Evolutionary conservation across 2,329 filamentous ascomycete species (phyloP), one percentile per base, ranked within the genome.

Genomic region (Hypoxylon sp.): DNA sequence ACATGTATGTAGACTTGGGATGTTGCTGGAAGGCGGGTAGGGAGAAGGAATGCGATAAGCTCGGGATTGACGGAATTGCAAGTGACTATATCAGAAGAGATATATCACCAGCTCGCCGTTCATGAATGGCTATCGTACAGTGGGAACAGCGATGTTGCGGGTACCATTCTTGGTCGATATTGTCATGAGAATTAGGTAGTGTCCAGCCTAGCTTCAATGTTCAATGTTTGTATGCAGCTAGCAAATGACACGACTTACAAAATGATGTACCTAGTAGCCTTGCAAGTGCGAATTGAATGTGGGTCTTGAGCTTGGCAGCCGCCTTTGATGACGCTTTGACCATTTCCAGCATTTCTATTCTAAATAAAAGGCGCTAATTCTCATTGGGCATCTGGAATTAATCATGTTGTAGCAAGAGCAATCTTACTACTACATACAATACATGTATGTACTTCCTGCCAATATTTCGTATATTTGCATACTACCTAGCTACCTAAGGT

Each of bases 171-270:
- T 31, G 31, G 53, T 44, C 35, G 53, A 42, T 59, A 54, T 49
- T 40, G 25, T 27, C 25, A 27, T 5, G 5, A 27, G 31, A 37
- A 33, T n/a, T n/a, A n/a, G n/a, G n/a, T 17, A 58, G 27, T 8
- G 37, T 30, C 33, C 40, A 54, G 31, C 25, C 30, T 49, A 44
- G n/a, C 22, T 62, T 48, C n/a, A 13, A 5, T 27, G 25, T 62
- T 40, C n/a, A 13, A 3, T 27, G 25, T 27, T 27, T 27, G 25
- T 27, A 27, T 53, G 8, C 14, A 57, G 30, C 40, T 55, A 56
- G 49, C 31, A 68, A 64, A 68, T 68, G 65, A 68, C 65, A 68
- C 65, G 65, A 66, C 51, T 57, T 51, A 13, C 44, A 44, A 60
- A 61, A 61, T 66, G 57, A 62, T 50, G 56, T 61, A 27, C 25